Base-by-base conservation (phyloP, 805 yeast genomes). In the Cyberlindnera xylosilytica region DNA sequence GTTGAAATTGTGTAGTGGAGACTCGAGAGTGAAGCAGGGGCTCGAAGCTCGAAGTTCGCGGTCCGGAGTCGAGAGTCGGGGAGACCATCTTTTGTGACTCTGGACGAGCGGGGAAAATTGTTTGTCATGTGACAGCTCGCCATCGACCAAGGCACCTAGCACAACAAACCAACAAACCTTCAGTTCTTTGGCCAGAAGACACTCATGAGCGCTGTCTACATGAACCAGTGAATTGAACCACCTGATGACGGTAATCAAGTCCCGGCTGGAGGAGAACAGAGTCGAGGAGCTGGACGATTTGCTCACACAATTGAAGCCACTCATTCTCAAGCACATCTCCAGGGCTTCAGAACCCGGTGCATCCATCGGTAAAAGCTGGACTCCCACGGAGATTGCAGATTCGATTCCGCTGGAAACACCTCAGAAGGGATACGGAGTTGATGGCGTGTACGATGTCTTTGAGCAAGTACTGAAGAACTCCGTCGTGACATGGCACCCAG, bases 401-500 rank as follows among this genome's bases (percentile, higher is more conserved):
- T 47, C 56, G 7, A 54, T 74, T 7, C 54, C 67, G 4, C 51
- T 71, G 19, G 65, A 65, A 16, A 61, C 69, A 0, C 65, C 66
- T 6, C 57, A 57, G 6, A 51, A 58, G 20, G 77, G 74, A 9
- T 65, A 66, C 32, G 68, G 72, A 1, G 46, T 61, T 4, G 62
- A 67, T 23, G 75, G 74, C 6, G 68, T 86, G 5, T 58, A 76
- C 30, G 57, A 56, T 2, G 66, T 74, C 3, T 72, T 83, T 40
- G 81, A 83, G 46, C 60, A 69, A 34, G 74, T 87, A 1, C 64
- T 87, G 48, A 63, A 74, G 37, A 74, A 81, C 53, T 83, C 91
- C 0, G 87, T 84, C 31, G 85, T 81, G 39, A 87, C 95, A 0
- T 87, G 95, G 95, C 84, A 83, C 57, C 83, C 87, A 0, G 95